These are phyloP conservation scores for Carex scoparia DNA, from an alignment of 176 grass and related monocot species.

Conservation along the genomic window DNA sequence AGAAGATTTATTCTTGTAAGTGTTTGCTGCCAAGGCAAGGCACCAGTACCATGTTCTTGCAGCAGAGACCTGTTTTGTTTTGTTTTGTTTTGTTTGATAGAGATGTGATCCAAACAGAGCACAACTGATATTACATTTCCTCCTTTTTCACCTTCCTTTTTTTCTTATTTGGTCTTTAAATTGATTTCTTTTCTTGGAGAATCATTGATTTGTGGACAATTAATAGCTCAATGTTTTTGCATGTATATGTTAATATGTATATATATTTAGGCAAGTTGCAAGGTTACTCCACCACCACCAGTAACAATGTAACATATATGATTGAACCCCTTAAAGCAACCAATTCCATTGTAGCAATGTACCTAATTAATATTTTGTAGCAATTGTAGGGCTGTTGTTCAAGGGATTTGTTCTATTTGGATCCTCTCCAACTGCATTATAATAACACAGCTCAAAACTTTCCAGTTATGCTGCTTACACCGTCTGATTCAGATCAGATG, in stretches of 20 bases:
- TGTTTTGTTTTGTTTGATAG: conserved; percentile 17
- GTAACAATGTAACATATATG: neutral
- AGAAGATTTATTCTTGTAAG: conserved; percentile 21
- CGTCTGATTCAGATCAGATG: neutral
- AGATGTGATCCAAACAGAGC: conserved; percentile 13
- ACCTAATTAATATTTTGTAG: neutral
- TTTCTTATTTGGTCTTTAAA: neutral
- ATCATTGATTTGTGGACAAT: conserved; percentile 5
- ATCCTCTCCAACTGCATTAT: neutral
- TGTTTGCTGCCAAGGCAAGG: conserved; percentile 70
- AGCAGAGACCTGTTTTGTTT: conserved; percentile 24
- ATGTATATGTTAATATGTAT: neutral
- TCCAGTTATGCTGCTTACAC: neutral
- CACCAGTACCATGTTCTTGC: conserved; percentile 75
- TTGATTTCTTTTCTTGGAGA: conserved; percentile 11
- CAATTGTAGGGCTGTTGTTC: neutral
- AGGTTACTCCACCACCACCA: conserved; percentile 22
- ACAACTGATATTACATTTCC: conserved; percentile 9
- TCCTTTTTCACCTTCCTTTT: neutral
- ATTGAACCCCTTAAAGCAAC: conserved; percentile 13
- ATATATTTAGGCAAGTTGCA: conserved; percentile 18
- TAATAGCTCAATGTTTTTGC: neutral
- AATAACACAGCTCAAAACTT: neutral
- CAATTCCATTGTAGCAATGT: neutral
- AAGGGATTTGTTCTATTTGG: neutral